Evolutionary conservation across 2,329 filamentous ascomycete genomes (phyloP).

Genomic region (Simplicillium sp.): DNA sequence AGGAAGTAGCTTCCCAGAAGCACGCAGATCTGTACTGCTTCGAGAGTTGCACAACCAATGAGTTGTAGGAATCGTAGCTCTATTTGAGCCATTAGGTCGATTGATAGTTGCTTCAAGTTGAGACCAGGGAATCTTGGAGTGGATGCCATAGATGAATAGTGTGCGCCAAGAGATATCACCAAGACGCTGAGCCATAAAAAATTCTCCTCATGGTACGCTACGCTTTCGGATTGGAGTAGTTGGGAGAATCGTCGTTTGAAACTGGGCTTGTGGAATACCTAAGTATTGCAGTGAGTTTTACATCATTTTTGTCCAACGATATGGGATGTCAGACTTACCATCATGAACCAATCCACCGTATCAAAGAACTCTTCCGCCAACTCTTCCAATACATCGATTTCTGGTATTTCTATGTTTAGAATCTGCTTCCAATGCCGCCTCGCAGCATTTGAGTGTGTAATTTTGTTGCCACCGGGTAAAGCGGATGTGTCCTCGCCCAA

Average conservation of each 20-base stretch:
- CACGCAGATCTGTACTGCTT: conserved; percentile 5
- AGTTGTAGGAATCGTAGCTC: conserved; percentile 3
- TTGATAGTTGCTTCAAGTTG: conserved; percentile 1
- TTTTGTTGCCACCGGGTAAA: conserved; percentile 6
- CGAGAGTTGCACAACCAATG: conserved; percentile 4
- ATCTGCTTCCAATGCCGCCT: conserved; percentile 5
- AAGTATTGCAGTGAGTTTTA: not conserved
- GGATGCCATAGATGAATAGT: conserved; percentile 1
- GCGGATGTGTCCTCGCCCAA: conserved; percentile 5
- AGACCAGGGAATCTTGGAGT: too few relatives aligned
- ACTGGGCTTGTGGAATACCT: conserved; percentile 4
- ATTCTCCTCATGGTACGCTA: conserved; percentile 5
- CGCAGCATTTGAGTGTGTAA: not conserved
- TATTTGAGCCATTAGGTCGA: not conserved
- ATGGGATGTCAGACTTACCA: conserved; percentile 1
- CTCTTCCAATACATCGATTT: not conserved
- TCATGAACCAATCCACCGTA: conserved; percentile 8
- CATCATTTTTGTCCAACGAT: rapidly evolving
- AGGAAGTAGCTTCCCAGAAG: conserved; percentile 5
- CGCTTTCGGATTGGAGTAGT: conserved; percentile 1
- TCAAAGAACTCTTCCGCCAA: conserved; percentile 5
- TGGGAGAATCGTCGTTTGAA: conserved; percentile 1
- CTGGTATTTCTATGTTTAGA: conserved; percentile 3
- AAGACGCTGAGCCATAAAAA: conserved; percentile 4
- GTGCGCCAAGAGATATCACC: conserved; percentile 3